These are phyloP conservation scores for Cytospora schulzeri DNA, from an alignment of 2,329 filamentous ascomycete genomes.

Conservation along the genomic window DNA sequence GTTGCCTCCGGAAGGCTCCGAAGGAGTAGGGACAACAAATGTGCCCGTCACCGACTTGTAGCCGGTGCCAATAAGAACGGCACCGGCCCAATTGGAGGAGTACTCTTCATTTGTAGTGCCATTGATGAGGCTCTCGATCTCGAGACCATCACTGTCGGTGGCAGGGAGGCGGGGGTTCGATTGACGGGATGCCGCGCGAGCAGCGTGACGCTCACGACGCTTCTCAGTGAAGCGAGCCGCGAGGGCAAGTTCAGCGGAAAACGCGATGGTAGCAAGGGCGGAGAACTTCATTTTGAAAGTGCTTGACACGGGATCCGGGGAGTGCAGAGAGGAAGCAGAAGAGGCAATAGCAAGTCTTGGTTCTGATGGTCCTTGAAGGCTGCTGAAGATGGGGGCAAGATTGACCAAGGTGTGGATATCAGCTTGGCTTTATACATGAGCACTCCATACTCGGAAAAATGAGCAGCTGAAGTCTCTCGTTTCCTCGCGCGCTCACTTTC, in stretches of 20 bases:
- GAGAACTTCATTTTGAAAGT: conserved; percentile 23
- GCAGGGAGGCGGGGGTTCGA: conserved; percentile 21
- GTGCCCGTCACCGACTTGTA: conserved; percentile 55
- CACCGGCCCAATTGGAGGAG: conserved; percentile 58
- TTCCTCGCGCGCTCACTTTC: background rate
- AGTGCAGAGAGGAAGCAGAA: background rate
- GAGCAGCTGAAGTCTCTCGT: background rate
- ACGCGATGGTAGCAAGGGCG: conserved; percentile 6
- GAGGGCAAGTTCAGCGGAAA: conserved; percentile 18
- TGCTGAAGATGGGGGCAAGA: conserved; percentile 1
- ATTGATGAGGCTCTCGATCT: conserved; percentile 21
- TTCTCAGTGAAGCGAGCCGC: conserved; percentile 24
- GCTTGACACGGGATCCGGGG: background rate
- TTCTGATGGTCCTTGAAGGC: conserved; percentile 6
- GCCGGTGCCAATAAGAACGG: conserved; percentile 52
- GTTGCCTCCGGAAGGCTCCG: conserved; percentile 40
- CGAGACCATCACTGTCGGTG: conserved; percentile 13
- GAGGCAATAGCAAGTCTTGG: background rate
- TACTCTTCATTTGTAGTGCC: conserved; percentile 22
- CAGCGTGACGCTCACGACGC: conserved; percentile 24
- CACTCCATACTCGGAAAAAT: background rate
- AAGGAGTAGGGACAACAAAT: conserved; percentile 55
- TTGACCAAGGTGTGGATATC: background rate
- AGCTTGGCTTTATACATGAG: conserved; percentile 3
- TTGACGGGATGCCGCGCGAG: conserved; percentile 9